Conservation (phyloP, 192 early-diverging fungal species). For the Funneliformis mosseae region DNA sequence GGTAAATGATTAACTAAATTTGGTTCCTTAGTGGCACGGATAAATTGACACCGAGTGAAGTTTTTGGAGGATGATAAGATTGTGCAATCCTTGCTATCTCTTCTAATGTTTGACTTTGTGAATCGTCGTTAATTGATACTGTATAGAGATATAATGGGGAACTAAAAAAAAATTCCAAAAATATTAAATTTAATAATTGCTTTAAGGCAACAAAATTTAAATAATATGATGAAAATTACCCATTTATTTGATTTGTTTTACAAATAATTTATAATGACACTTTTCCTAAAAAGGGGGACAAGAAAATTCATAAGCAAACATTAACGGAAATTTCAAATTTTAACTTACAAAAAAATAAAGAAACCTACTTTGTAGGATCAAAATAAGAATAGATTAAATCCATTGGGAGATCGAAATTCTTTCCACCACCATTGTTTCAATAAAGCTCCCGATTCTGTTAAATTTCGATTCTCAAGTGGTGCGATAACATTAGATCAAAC, state of each 20-base stretch:
- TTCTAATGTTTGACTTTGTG: background rate
- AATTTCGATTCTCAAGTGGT: conserved; percentile 15
- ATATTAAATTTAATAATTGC: too few species aligned
- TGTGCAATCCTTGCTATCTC: conserved; percentile 24
- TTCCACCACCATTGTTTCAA: conserved; percentile 29
- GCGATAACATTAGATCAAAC: background rate
- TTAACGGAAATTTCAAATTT: background rate
- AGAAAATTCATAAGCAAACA: background rate
- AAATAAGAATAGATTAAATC: conserved; percentile 10
- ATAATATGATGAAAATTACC: background rate
- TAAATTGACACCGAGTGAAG: background rate
- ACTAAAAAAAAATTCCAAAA: background rate
- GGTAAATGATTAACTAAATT: conserved; percentile 15
- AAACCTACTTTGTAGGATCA: conserved; percentile 24
- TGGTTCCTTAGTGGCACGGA: background rate
- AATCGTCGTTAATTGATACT: background rate
- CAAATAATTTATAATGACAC: conserved; percentile 32
- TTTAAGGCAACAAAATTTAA: background rate
- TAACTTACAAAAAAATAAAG: background rate
- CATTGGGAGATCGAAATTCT: conserved; percentile 12
- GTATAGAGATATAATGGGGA: conserved; percentile 21
- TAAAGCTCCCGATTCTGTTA: background rate
- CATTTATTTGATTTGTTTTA: background rate
- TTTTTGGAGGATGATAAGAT: background rate
- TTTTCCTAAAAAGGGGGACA: conserved; percentile 7